Percentiles rank a stretch among this genome's conserved stretches.
Evolutionary conservation across 164 flowering plant genomes (phyloP).

Genomic region (Magnolia kwangsiensis): DNA sequence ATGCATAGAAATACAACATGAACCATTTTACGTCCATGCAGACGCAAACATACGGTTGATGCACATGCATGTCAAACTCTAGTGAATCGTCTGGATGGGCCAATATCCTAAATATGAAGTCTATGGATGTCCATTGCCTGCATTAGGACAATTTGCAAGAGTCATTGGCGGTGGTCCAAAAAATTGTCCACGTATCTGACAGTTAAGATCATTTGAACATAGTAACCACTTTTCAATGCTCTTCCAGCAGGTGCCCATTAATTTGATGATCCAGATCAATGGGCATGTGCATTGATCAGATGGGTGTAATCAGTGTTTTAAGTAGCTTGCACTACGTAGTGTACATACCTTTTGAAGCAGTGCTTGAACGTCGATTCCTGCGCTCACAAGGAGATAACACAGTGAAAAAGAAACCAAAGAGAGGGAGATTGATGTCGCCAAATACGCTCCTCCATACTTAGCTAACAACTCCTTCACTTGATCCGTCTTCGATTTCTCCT

Average conservation of each 20-base stretch:
- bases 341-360: constrained; percentile 69
- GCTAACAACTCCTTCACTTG: constrained; percentile 85
- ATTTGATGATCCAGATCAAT: not conserved
- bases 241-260: not conserved
- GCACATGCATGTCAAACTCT: too few relatives aligned
- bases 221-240: not conserved
- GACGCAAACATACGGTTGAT: too few relatives aligned
- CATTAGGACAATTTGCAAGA: too few relatives aligned
- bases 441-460: constrained; percentile 95
- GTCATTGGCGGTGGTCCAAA: not conserved
- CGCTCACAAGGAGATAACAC: constrained; percentile 68
- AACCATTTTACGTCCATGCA: too few relatives aligned
- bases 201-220: not conserved
- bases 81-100: too few relatives aligned
- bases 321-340: not conserved
- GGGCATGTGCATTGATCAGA: not conserved
- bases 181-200: not conserved
- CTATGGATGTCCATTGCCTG: too few relatives aligned
- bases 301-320: not conserved
- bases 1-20: too few relatives aligned
- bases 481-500: constrained; percentile 67
- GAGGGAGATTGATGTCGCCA: constrained; percentile 90
- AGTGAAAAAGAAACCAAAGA: constrained; percentile 85
- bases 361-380: constrained; percentile 83
- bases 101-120: too few relatives aligned